Conservation (phyloP, 2,329 filamentous ascomycete species). For the Diaporthe eres region DNA sequence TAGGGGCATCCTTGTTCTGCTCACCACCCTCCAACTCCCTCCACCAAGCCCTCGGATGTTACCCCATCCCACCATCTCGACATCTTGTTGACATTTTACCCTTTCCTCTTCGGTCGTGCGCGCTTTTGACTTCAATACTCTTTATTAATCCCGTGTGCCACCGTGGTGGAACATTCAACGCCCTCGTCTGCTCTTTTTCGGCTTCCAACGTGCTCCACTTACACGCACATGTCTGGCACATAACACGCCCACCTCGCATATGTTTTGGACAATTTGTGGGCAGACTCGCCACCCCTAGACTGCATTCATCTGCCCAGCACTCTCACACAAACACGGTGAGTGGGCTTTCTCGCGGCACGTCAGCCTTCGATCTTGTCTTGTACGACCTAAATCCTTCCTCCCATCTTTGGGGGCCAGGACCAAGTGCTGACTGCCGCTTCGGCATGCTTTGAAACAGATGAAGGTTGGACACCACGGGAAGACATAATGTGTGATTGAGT, state of each 20-base stretch:
- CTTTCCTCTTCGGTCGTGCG: constrained; percentile 32
- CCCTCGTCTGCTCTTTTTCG: constrained; percentile 32
- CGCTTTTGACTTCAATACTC: constrained; percentile 16
- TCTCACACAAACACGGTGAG: constrained; percentile 32
- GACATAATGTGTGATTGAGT: constrained; percentile 40
- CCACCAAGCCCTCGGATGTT: constrained; percentile 37
- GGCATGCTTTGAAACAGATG: constrained; percentile 15
- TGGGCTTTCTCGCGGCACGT: constrained; percentile 8
- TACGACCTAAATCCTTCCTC: constrained; percentile 11
- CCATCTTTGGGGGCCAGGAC: constrained; percentile 14
- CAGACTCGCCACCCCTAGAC: constrained; percentile 2
- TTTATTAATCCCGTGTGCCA: constrained; percentile 34
- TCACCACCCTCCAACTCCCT: constrained; percentile 34
- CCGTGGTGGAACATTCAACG: constrained; percentile 27
- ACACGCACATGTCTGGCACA: constrained; percentile 37
- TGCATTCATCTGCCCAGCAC: not conserved
- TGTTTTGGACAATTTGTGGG: constrained; percentile 2
- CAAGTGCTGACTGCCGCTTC: constrained; percentile 28
- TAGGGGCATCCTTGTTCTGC: constrained; percentile 37
- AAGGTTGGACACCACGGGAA: constrained; percentile 42
- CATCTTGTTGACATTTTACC: constrained; percentile 38
- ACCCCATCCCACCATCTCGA: constrained; percentile 41
- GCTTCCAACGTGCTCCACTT: constrained; percentile 27
- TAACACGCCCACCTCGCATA: constrained; percentile 43
- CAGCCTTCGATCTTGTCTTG: not conserved